phyloP scores from a whole-genome alignment of 352 stramenopile genomes.

The Discostella stelligera region DNA sequence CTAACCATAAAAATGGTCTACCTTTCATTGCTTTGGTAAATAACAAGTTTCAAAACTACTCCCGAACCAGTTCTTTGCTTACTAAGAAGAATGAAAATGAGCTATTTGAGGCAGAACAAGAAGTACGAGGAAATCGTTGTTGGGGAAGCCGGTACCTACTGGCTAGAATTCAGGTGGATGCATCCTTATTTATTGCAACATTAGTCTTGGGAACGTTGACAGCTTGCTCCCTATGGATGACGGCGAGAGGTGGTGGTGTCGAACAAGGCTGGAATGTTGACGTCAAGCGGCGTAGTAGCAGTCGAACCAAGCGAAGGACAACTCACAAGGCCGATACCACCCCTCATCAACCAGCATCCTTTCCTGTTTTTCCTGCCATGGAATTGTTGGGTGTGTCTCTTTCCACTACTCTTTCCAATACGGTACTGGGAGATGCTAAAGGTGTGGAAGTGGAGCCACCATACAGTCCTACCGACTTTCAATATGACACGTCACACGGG shows the following conservation, averaged over 20 bases:
- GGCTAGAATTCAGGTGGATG: not conserved
- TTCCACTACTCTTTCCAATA: too few relatives aligned
- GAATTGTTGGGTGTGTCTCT: constrained; percentile 26
- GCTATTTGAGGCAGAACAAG: not conserved
- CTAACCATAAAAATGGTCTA: too few relatives aligned
- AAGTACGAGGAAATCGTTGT: not conserved
- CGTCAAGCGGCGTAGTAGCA: not conserved
- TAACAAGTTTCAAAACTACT: too few relatives aligned
- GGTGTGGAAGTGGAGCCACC: constrained; percentile 4
- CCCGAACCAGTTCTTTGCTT: not conserved
- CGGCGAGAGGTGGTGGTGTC: not conserved
- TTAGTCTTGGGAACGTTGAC: not conserved
- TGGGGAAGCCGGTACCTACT: not conserved
- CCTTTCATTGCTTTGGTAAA: too few relatives aligned
- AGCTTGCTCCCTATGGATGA: not conserved
- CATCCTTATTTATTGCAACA: not conserved
- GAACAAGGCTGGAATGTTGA: not conserved
- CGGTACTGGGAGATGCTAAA: not conserved
- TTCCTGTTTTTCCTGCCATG: constrained; percentile 34
- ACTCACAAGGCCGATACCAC: not conserved
- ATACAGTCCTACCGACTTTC: constrained; percentile 38
- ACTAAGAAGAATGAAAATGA: not conserved
- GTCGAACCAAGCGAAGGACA: not conserved
- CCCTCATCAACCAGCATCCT: not conserved
- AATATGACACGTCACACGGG: constrained; percentile 18